Evolutionary conservation across 2,329 filamentous ascomycete species (phyloP).

Genomic region (Cercospora berteroae): DNA sequence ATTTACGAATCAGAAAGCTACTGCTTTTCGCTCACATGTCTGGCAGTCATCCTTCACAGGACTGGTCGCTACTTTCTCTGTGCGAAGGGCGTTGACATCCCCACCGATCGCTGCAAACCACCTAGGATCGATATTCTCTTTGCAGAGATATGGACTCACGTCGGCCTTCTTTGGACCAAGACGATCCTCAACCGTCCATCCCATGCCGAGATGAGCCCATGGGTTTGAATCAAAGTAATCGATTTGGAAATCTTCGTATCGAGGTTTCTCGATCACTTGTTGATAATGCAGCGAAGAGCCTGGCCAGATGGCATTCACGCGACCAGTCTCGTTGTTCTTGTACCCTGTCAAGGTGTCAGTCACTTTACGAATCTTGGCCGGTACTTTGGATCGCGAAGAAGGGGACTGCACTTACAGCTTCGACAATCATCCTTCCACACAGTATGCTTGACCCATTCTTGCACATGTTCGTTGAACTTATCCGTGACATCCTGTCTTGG

Average conservation of each 20-base stretch:
- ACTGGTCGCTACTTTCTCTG: background rate
- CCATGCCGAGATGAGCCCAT: slow-evolving; percentile 46
- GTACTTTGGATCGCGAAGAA: too few species aligned
- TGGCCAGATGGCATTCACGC: slow-evolving; percentile 50
- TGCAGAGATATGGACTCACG: slow-evolving; percentile 40
- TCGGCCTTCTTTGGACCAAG: slow-evolving; percentile 33
- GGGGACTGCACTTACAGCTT: background rate
- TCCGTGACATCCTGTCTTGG: slow-evolving; percentile 45
- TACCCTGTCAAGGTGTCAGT: slow-evolving; percentile 31
- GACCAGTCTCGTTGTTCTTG: slow-evolving; percentile 48
- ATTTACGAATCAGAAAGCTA: background rate
- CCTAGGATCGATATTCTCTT: slow-evolving; percentile 44
- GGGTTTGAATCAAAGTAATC: slow-evolving; percentile 41
- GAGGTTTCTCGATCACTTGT: slow-evolving; percentile 40
- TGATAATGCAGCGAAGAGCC: slow-evolving; percentile 52
- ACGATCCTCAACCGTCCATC: slow-evolving; percentile 38
- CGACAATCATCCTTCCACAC: slow-evolving; percentile 50
- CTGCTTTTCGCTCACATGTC: background rate
- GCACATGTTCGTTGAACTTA: slow-evolving; percentile 44
- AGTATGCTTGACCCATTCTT: slow-evolving; percentile 50
- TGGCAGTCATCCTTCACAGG: background rate
- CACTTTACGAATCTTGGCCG: too few species aligned
- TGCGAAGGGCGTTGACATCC: slow-evolving; percentile 19
- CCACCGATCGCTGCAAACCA: slow-evolving; percentile 37
- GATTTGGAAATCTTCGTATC: slow-evolving; percentile 48